Conservation (phyloP, 2,329 filamentous ascomycete species). For the Lachnellula hyalina region DNA sequence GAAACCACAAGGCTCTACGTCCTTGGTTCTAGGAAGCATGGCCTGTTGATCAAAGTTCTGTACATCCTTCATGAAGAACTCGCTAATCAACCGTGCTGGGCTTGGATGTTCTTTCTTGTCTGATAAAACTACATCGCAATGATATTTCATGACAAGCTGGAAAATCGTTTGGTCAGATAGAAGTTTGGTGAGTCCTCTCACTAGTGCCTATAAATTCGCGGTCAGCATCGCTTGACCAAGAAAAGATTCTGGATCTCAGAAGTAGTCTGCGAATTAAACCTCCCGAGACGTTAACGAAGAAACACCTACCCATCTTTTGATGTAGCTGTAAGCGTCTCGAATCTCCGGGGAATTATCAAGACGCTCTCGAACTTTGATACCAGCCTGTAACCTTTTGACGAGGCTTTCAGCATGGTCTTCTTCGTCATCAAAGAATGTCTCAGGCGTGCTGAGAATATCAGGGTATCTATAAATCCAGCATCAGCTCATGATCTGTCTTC, state of each 20-base stretch:
- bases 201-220: background rate
- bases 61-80: constrained; percentile 2
- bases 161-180: constrained; percentile 5
- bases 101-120: background rate
- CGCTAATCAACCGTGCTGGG: too few species aligned
- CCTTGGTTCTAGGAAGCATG: background rate
- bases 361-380: background rate
- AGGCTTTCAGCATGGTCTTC: background rate
- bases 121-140: background rate
- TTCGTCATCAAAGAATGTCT: constrained; percentile 3
- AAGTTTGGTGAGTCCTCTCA: background rate
- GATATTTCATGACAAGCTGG: constrained; percentile 3
- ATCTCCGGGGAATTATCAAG: constrained; percentile 3
- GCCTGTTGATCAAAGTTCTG: background rate
- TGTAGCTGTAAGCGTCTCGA: constrained; percentile 3
- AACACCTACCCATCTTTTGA: constrained; percentile 5
- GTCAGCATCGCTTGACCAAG: background rate
- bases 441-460: constrained; percentile 4
- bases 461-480: constrained; percentile 3
- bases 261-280: background rate
- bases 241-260: background rate
- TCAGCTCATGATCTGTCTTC: background rate
- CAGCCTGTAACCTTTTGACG: background rate
- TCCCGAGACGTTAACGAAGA: background rate
- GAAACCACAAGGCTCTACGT: background rate